phyloP scores from a whole-genome alignment of 73 alveolate species.

The Symbiodinium natans region DNA sequence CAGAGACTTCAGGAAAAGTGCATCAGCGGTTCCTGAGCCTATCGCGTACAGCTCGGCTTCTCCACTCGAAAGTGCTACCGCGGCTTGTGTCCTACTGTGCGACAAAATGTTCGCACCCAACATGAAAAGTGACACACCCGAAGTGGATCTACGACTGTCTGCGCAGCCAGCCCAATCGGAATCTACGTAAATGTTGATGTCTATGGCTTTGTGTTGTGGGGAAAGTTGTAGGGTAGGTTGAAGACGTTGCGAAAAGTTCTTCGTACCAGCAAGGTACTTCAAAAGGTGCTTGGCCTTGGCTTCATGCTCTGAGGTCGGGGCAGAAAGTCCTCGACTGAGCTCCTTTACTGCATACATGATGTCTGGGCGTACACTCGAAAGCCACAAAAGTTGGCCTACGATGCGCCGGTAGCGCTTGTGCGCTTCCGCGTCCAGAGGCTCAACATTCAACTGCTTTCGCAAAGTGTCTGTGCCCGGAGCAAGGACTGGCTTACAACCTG shows the following conservation, averaged over 20 bases:
- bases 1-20: neutral
- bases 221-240: neutral
- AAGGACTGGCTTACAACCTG: neutral
- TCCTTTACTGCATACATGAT: neutral
- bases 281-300: neutral
- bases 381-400: slow-evolving; percentile 30
- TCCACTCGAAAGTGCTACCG: neutral
- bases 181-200: neutral
- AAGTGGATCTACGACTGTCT: neutral
- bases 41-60: slow-evolving; percentile 18
- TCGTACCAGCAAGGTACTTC: neutral
- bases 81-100: neutral
- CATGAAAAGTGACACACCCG: neutral
- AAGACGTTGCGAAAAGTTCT: neutral
- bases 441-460: neutral
- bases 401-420: neutral
- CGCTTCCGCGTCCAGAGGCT: neutral
- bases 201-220: neutral
- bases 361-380: neutral
- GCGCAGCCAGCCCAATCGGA: slow-evolving; percentile 13
- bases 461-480: neutral
- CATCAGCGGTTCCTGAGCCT: neutral
- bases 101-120: neutral
- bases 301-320: neutral
- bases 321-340: neutral